Percentiles rank a stretch among this genome's conserved stretches.
Conservation (phyloP, 495 filamentous ascomycete genomes). For the Aspergillus wentii region DNA sequence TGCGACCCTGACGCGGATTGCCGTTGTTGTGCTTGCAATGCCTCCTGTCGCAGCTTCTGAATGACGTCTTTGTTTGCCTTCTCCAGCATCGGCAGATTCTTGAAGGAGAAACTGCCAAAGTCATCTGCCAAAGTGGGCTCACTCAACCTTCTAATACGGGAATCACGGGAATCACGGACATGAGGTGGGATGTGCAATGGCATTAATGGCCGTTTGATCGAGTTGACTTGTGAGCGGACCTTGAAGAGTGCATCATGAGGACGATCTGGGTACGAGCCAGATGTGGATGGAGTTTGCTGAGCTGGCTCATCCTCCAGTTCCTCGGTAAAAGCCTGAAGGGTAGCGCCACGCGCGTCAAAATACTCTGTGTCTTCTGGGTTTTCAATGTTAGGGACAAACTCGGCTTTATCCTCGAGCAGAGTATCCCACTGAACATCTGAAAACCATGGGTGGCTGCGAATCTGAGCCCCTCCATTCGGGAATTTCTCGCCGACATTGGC, state of each 20-base stretch:
- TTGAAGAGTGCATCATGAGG: slow-evolving; percentile 93
- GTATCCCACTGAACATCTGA: slow-evolving; percentile 82
- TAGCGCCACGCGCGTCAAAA: slow-evolving; percentile 89
- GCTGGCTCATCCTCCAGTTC: slow-evolving; percentile 88
- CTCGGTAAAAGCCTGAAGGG: slow-evolving; percentile 80
- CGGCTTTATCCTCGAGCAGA: slow-evolving; percentile 83
- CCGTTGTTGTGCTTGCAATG: slow-evolving; percentile 60
- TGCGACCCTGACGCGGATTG: slow-evolving; percentile 21
- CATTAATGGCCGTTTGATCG: slow-evolving; percentile 83
- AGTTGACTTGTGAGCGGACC: slow-evolving; percentile 79
- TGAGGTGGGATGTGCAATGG: slow-evolving; percentile 94
- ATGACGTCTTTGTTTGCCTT: slow-evolving; percentile 99
- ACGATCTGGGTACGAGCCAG: slow-evolving; percentile 62
- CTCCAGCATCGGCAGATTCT: slow-evolving; percentile 92
- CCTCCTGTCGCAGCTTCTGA: slow-evolving; percentile 88
- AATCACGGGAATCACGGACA: slow-evolving; percentile 72
- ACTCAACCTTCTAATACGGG: slow-evolving; percentile 80
- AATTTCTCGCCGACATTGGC: slow-evolving; percentile 77
- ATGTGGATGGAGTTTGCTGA: slow-evolving; percentile 49
- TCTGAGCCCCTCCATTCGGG: slow-evolving; percentile 80
- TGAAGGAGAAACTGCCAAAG: slow-evolving; percentile 95
- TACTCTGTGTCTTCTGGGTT: slow-evolving; percentile 98
- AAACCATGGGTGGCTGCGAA: slow-evolving; percentile 87
- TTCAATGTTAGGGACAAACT: slow-evolving; percentile 89
- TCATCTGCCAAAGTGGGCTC: slow-evolving; percentile 87